Evolutionary conservation across 108 stramenopile genomes (phyloP).

Genomic region (Poteriospumella lacustris): DNA sequence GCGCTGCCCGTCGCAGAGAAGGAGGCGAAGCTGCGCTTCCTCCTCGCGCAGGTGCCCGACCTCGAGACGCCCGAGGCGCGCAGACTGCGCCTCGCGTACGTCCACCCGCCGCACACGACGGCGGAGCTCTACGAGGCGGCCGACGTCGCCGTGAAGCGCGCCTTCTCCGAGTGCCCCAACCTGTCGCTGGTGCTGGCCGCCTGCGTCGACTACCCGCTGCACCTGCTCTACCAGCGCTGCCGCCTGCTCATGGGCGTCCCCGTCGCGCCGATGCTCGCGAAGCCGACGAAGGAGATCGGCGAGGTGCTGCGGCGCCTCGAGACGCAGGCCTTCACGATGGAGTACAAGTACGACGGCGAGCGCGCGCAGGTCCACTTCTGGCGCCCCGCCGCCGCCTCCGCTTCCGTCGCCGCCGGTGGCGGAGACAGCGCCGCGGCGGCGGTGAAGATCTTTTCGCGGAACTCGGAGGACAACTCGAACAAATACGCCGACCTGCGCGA

Average conservation of each 20-base stretch:
- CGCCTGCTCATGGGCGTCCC: conserved; percentile 84
- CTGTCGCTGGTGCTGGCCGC: conserved; percentile 66
- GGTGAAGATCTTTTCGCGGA: conserved; percentile 80
- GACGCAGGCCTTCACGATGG: conserved; percentile 85
- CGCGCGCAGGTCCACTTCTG: conserved; percentile 91
- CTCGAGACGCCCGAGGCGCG: neutral
- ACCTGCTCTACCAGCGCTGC: conserved; percentile 64
- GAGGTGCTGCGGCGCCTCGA: conserved; percentile 89
- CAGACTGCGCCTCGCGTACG: neutral
- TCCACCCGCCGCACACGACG: too few species aligned
- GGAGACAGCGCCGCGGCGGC: conserved; percentile 70
- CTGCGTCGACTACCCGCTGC: conserved; percentile 17
- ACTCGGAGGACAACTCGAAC: conserved; percentile 77
- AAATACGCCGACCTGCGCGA: conserved; percentile 92
- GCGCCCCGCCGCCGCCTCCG: too few species aligned
- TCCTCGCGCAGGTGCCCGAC: neutral
- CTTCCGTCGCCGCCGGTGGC: too few species aligned
- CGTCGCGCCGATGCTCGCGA: conserved; percentile 97
- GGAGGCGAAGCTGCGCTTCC: neutral
- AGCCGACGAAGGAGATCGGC: conserved; percentile 85
- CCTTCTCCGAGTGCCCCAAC: conserved; percentile 86
- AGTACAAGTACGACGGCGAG: conserved; percentile 99
- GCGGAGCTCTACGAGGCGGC: conserved; percentile 70
- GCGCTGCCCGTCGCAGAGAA: neutral
- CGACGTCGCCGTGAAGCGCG: conserved; percentile 83